Conservation (phyloP, 352 stramenopile species). For the Globisporangium nagaii region DNA sequence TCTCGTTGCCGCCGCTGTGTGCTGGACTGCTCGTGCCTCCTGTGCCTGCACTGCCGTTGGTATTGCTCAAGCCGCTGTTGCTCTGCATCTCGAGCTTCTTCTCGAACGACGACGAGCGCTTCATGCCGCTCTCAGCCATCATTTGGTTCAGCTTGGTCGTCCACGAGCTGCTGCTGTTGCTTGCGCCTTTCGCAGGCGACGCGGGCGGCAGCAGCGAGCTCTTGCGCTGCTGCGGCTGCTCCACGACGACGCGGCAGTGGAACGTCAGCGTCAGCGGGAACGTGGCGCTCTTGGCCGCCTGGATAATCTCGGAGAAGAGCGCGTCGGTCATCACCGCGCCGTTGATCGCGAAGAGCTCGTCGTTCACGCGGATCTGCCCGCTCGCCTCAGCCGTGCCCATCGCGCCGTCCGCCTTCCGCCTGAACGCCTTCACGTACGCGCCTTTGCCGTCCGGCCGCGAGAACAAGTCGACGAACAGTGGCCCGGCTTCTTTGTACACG, state of each 20-base stretch:
- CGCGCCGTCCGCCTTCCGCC: constrained; percentile 41
- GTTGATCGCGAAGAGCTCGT: constrained; percentile 74
- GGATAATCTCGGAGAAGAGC: constrained; percentile 62
- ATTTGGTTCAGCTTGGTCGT: constrained; percentile 42
- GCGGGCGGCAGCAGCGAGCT: constrained; percentile 16
- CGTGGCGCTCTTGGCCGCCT: constrained; percentile 45
- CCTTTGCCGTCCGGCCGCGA: constrained; percentile 61
- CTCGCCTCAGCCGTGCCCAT: constrained; percentile 55
- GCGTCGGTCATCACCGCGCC: constrained; percentile 44
- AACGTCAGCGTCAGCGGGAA: constrained; percentile 73
- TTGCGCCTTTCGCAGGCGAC: constrained; percentile 33
- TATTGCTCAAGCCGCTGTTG: constrained; percentile 11
- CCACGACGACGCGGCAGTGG: constrained; percentile 21
- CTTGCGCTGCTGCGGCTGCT: constrained; percentile 6
- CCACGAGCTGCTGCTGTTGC: constrained; percentile 23
- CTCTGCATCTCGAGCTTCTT: constrained; percentile 25
- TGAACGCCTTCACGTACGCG: constrained; percentile 71
- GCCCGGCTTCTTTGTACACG: constrained; percentile 38
- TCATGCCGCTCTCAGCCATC: constrained; percentile 25
- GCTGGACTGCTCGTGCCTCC: constrained; percentile 14
- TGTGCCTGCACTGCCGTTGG: not conserved
- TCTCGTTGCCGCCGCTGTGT: constrained; percentile 10
- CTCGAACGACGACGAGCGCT: constrained; percentile 54
- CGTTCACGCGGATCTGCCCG: constrained; percentile 46
- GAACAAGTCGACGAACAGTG: constrained; percentile 73